Percentiles rank a stretch among this genome's conserved stretches.
Evolutionary conservation across 2,329 filamentous ascomycete species (phyloP).

Genomic region (Fusarium pseudograminearum): DNA sequence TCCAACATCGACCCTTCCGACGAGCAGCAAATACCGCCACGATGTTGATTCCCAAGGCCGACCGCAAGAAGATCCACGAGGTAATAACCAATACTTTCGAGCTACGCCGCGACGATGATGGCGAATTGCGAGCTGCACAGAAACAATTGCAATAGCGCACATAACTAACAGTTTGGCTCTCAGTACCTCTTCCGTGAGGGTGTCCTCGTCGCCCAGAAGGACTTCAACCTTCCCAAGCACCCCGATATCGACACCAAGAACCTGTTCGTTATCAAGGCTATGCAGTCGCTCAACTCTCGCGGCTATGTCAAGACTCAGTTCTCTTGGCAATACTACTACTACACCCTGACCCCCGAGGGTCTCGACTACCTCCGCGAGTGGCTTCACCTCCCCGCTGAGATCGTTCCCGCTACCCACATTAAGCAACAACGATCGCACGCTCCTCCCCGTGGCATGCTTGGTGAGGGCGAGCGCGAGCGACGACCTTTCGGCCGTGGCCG

Average conservation of each 20-base stretch:
- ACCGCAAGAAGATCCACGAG: slow-evolving; percentile 99
- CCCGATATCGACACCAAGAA: slow-evolving; percentile 99
- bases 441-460: slow-evolving; percentile 98
- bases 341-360: slow-evolving; percentile 99
- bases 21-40: slow-evolving; percentile 66
- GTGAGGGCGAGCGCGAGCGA: slow-evolving; percentile 83
- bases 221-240: slow-evolving; percentile 99
- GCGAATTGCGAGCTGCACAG: slow-evolving; percentile 37
- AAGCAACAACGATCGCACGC: slow-evolving; percentile 99
- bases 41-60: slow-evolving; percentile 99
- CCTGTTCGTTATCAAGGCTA: slow-evolving; percentile 99
- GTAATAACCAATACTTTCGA: slow-evolving; percentile 50
- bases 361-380: slow-evolving; percentile 99
- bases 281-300: slow-evolving; percentile 97
- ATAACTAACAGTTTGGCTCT: slow-evolving; percentile 43
- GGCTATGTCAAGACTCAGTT: slow-evolving; percentile 99
- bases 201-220: slow-evolving; percentile 98
- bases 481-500: slow-evolving; percentile 86
- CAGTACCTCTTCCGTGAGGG: slow-evolving; percentile 96
- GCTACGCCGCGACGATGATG: slow-evolving; percentile 21
- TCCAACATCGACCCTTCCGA: slow-evolving; percentile 63
- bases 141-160: slow-evolving; percentile 22
- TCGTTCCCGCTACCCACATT: slow-evolving; percentile 99
- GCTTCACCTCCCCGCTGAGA: slow-evolving; percentile 99
- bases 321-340: slow-evolving; percentile 99